phyloP scores from a whole-genome alignment of 331 rosid genomes.

The Acacia concinna region DNA sequence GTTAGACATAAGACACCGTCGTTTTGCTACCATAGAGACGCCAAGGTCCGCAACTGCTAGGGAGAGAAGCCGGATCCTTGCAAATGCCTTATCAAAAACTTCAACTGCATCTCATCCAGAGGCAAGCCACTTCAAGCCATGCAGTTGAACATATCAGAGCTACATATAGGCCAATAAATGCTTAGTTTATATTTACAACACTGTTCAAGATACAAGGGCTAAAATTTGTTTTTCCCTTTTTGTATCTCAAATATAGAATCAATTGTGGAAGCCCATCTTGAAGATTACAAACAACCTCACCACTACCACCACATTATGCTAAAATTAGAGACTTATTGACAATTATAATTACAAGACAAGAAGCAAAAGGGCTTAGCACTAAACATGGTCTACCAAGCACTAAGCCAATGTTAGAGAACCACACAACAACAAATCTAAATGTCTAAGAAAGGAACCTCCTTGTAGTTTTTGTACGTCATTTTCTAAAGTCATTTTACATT shows the following conservation, averaged over 20 bases:
- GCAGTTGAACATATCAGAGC: conserved; percentile 84
- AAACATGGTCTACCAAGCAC: not conserved
- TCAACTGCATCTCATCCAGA: conserved; percentile 72
- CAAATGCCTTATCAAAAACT: conserved; percentile 80
- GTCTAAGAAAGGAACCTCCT: not conserved
- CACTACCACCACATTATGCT: not conserved
- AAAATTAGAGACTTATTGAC: not conserved
- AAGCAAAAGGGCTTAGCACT: not conserved
- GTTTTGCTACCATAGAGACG: too few species aligned
- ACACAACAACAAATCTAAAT: not conserved
- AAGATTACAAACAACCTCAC: not conserved
- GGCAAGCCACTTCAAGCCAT: conserved; percentile 79
- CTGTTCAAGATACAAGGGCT: not conserved
- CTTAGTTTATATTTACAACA: not conserved
- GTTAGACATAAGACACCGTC: too few species aligned
- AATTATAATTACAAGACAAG: too few species aligned
- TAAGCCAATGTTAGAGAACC: not conserved
- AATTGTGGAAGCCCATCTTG: not conserved
- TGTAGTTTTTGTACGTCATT: not conserved
- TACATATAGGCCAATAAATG: conserved; percentile 61
- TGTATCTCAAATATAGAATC: not conserved
- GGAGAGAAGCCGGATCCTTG: too few species aligned
- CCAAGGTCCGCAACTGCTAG: too few species aligned
- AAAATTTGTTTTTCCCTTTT: not conserved
- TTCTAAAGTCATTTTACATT: too few species aligned